Evolutionary conservation across 805 yeast genomes (phyloP).

Genomic region (Candida maesae): DNA sequence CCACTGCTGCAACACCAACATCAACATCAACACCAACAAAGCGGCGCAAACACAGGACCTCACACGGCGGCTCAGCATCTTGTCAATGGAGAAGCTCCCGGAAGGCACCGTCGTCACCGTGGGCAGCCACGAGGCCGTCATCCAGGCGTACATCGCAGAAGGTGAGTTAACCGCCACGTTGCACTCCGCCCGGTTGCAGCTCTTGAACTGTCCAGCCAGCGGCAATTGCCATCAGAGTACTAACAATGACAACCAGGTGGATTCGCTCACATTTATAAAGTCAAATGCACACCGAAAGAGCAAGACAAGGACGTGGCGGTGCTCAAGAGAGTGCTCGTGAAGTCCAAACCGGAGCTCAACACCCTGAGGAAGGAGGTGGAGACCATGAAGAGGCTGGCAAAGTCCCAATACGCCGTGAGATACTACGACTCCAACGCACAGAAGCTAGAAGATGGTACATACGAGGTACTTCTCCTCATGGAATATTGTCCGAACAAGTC

Average conservation of each 20-base stretch:
- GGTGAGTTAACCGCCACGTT: conserved; percentile 48
- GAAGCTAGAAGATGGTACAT: conserved; percentile 47
- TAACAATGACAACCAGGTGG: conserved; percentile 45
- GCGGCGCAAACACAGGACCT: no score
- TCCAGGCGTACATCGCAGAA: conserved; percentile 56
- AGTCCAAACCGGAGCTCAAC: conserved; percentile 63
- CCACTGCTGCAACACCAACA: no score
- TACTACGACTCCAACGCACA: conserved; percentile 79
- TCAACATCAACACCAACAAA: no score
- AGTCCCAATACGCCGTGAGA: conserved; percentile 56
- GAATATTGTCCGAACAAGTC: conserved; percentile 88
- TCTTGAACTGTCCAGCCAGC: no score
- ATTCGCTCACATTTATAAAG: conserved; percentile 75
- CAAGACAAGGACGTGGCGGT: conserved; percentile 52
- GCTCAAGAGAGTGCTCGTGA: conserved; percentile 69
- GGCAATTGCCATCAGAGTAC: conserved; percentile 6
- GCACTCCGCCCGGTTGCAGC: no score
- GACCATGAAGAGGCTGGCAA: conserved; percentile 62
- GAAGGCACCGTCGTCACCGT: conserved; percentile 57
- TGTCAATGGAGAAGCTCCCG: conserved; percentile 26
- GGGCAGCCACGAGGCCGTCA: conserved; percentile 55
- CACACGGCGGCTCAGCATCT: no score
- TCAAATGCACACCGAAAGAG: conserved; percentile 47
- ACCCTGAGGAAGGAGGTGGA: conserved; percentile 72
- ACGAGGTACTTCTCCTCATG: conserved; percentile 90